Conservation (phyloP, 257 asterid species). For the Solanum peruvianum region DNA sequence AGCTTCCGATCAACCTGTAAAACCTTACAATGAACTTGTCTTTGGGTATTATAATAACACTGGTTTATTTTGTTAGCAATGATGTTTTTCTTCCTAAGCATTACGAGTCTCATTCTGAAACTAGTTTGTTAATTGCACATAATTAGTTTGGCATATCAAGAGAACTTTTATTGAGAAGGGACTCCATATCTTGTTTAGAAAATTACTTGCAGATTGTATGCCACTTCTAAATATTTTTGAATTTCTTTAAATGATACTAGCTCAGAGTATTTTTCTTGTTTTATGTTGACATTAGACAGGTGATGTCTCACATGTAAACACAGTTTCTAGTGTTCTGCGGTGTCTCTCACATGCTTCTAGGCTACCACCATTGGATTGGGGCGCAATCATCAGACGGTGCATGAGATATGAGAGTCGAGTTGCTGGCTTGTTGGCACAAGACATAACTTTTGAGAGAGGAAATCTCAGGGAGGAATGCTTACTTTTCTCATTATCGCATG, state of each 20-base stretch:
- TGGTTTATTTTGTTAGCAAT: neutral
- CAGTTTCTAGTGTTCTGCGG: conserved; percentile 41
- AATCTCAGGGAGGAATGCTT: conserved; percentile 74
- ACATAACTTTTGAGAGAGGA: conserved; percentile 30
- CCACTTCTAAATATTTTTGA: neutral
- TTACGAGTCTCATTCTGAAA: neutral
- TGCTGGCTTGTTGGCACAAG: conserved; percentile 26
- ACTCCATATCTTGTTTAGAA: neutral
- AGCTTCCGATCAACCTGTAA: neutral
- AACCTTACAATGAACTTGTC: neutral
- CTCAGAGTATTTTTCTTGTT: neutral
- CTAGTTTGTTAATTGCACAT: neutral
- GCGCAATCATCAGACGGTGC: conserved; percentile 52
- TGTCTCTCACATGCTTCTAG: conserved; percentile 79
- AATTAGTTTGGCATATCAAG: neutral
- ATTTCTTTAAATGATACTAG: neutral
- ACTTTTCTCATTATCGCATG: conserved; percentile 60
- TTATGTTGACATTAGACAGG: conserved; percentile 35
- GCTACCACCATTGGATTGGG: conserved; percentile 84
- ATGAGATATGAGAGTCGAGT: conserved; percentile 66
- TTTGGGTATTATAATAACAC: neutral
- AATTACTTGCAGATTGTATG: neutral
- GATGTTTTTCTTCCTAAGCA: neutral
- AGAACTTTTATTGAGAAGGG: neutral
- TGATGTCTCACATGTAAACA: conserved; percentile 24